A percentile compares a stretch with the other conserved stretches of the same genome.
phyloP scores from a whole-genome alignment of 176 grass and related monocot species.

The Saccharum spontaneum region DNA sequence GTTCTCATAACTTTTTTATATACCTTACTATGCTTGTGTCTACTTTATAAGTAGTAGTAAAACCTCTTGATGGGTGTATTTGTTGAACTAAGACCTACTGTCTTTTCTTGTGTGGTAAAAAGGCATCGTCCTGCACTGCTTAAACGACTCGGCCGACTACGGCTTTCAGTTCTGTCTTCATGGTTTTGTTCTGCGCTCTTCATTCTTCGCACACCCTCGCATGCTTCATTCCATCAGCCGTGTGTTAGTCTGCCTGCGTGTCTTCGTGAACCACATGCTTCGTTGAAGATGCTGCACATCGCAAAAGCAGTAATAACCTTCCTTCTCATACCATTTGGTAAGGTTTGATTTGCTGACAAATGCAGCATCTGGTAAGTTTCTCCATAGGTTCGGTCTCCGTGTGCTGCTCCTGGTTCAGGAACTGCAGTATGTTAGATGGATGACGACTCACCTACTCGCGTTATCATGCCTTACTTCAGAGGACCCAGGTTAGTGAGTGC shows the following conservation, averaged over 20 bases:
- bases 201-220: constrained; percentile 45
- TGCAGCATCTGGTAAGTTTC: constrained; percentile 45
- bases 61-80: constrained; percentile 54
- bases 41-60: constrained; percentile 42
- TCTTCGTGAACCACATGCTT: constrained; percentile 28
- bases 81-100: constrained; percentile 71
- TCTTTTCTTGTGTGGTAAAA: constrained; percentile 82
- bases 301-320: constrained; percentile 46
- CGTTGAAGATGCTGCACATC: constrained; percentile 41
- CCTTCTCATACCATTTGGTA: constrained; percentile 38
- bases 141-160: constrained; percentile 57
- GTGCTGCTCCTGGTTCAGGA: constrained; percentile 24
- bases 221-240: constrained; percentile 48
- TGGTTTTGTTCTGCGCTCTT: constrained; percentile 74
- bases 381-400: background rate
- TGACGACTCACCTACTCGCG: background rate
- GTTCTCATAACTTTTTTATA: constrained; percentile 76
- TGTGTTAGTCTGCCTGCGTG: constrained; percentile 16
- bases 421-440: constrained; percentile 23
- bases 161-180: constrained; percentile 59
- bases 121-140: constrained; percentile 91
- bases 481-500: constrained; percentile 10
- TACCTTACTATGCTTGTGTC: constrained; percentile 48
- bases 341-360: constrained; percentile 48
- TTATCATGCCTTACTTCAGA: background rate